phyloP scores from a whole-genome alignment of 2,329 filamentous ascomycete genomes.

The Elsinoe necatrix region DNA sequence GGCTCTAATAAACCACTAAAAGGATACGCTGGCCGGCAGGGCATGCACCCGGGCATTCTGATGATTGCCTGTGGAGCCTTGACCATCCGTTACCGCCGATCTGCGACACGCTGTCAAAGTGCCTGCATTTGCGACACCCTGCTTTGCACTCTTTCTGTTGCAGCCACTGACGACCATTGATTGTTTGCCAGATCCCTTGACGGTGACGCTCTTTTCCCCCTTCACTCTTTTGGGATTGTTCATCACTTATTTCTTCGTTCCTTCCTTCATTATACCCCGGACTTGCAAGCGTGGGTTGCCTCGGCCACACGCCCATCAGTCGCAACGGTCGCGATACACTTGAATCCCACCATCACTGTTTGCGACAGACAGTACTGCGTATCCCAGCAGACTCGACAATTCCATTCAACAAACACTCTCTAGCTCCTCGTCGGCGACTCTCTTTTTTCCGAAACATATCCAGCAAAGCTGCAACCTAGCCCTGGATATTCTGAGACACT shows the following conservation, averaged over 20 bases:
- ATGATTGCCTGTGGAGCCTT: neutral
- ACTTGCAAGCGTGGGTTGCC: neutral
- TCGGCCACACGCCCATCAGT: slow-evolving; percentile 3
- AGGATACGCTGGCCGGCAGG: too few relatives aligned
- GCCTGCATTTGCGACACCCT: neutral
- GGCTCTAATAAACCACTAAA: neutral
- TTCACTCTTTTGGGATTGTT: neutral
- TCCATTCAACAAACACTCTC: neutral
- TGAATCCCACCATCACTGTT: neutral
- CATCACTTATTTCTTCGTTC: slow-evolving; percentile 1
- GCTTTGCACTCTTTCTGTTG: slow-evolving; percentile 1
- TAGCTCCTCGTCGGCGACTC: neutral
- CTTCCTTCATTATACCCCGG: neutral
- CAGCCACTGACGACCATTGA: slow-evolving; percentile 11
- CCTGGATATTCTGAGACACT: neutral
- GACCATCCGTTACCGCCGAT: slow-evolving; percentile 4
- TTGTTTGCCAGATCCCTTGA: slow-evolving; percentile 2
- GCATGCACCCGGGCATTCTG: too few relatives aligned
- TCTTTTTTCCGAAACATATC: neutral
- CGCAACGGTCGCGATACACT: slow-evolving; percentile 12
- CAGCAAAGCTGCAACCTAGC: neutral
- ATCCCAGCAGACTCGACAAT: neutral
- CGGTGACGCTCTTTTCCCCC: neutral
- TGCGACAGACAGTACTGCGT: neutral
- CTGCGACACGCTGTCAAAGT: slow-evolving; percentile 12